Evolutionary conservation across 2,329 filamentous ascomycete species (phyloP), one percentile per base, ranked within the genome.

Genomic region (Coniosporium tulheliwenetii): DNA sequence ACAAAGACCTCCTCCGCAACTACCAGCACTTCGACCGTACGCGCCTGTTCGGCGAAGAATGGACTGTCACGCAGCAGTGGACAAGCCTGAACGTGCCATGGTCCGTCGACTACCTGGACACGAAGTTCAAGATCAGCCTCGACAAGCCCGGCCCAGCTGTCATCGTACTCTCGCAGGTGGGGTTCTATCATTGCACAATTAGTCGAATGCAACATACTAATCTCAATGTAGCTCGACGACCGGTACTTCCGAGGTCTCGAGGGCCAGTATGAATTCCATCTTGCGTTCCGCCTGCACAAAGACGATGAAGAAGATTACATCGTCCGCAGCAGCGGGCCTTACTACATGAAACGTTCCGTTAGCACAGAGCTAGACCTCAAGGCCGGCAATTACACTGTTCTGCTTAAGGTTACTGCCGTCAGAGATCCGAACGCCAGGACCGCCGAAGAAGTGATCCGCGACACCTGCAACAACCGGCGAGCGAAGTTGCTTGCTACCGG

Each of bases 341-440:
- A 72, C 44, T 66, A 65, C 57, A 83, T 85, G 73, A 75, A 68
- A 15, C 77, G 85, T 5, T 83, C 80, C 1, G 79, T 86, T 33
- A 86, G 80, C 39, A 77, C 82, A 1, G 85, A 91, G 55, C 67
- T 91, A 8, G 69, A 79, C 31, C 73, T 93, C 19, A 76, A 83
- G 14, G 71, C 79, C 0, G 85, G 85, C 9, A 75, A 72, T 36
- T 93, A 93, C 58, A 75, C 74, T 5, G 75, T 93, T 4, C 67
- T 85, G 15, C 71, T 89, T 56, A 85, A 83, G 54, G 71, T 91
- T 43, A 77, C 78, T 7, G 81, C 81, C 1, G 70, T 69, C 13
- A 73, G 79, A n/a, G 51, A 61, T 8, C 52, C 58, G 4, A 55
- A 67, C 19, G 61, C 69, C 8, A 59, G 64, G 1, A 66, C 71